Evolutionary conservation across 2,329 filamentous ascomycete species (phyloP).

Genomic region (Aspergillus pseudoviridinutans): DNA sequence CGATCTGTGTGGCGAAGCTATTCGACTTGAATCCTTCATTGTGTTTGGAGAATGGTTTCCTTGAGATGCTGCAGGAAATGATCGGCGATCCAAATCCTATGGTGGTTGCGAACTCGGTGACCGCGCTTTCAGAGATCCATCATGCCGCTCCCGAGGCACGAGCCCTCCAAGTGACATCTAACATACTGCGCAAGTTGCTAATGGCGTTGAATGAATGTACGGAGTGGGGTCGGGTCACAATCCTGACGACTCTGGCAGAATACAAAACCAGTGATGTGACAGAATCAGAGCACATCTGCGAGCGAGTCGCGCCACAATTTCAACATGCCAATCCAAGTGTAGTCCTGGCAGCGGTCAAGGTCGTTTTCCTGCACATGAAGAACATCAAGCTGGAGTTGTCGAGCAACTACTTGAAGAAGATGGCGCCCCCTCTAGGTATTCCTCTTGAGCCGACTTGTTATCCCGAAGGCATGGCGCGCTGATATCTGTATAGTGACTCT

Average conservation of each 20-base stretch:
- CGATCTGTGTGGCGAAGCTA: constrained; percentile 95
- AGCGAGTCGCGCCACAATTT: constrained; percentile 92
- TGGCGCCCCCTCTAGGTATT: constrained; percentile 88
- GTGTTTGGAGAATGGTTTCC: constrained; percentile 94
- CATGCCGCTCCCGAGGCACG: constrained; percentile 88
- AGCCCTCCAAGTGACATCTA: constrained; percentile 75
- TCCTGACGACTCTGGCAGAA: constrained; percentile 82
- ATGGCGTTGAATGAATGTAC: constrained; percentile 98
- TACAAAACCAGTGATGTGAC: constrained; percentile 85
- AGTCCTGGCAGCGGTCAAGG: constrained; percentile 94
- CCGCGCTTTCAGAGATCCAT: constrained; percentile 84
- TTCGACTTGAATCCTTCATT: constrained; percentile 90
- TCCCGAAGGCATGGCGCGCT: constrained; percentile 6
- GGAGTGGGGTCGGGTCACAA: constrained; percentile 95
- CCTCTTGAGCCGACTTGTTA: not conserved
- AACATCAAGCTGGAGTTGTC: constrained; percentile 72
- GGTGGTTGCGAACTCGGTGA: constrained; percentile 97
- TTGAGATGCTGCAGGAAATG: constrained; percentile 89
- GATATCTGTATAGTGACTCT: constrained; percentile 68
- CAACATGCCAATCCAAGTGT: constrained; percentile 98
- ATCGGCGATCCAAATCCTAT: constrained; percentile 98
- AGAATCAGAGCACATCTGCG: constrained; percentile 97
- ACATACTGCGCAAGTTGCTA: constrained; percentile 87
- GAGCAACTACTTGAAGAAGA: constrained; percentile 91
- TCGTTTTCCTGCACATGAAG: constrained; percentile 95